These are phyloP conservation scores for Athelia sp. DNA, from an alignment of 1,284 basidiomycete species.

Conservation along the genomic window DNA sequence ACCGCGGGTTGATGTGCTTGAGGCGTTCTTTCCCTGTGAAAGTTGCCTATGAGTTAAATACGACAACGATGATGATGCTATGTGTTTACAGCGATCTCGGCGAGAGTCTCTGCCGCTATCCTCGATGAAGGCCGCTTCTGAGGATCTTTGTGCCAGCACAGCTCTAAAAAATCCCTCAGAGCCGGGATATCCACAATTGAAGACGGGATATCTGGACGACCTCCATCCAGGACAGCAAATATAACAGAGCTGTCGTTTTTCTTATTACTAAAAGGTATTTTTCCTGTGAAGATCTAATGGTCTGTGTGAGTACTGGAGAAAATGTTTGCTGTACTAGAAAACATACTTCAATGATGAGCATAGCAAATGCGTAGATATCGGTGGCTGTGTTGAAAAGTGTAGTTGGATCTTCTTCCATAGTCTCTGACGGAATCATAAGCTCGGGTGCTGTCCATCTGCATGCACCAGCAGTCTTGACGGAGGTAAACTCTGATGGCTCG, in stretches of 20 bases:
- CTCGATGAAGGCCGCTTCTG: conserved; percentile 7
- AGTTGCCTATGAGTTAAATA: too few species aligned
- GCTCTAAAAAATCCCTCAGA: conserved; percentile 9
- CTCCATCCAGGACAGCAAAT: conserved; percentile 11
- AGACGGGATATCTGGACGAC: conserved; percentile 13
- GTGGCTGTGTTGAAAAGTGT: conserved; percentile 9
- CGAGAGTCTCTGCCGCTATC: neutral
- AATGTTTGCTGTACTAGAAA: neutral
- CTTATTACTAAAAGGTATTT: conserved; percentile 12
- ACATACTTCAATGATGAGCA: conserved; percentile 19
- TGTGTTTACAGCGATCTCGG: too few species aligned
- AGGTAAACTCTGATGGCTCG: conserved; percentile 17
- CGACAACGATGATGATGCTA: too few species aligned
- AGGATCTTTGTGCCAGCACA: conserved; percentile 12
- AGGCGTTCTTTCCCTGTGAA: too few species aligned
- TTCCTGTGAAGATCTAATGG: conserved; percentile 13
- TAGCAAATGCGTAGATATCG: conserved; percentile 20
- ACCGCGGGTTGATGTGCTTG: too few species aligned
- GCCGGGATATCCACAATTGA: conserved; percentile 1
- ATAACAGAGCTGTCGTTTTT: conserved; percentile 15
- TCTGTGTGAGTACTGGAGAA: neutral
- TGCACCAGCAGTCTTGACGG: conserved; percentile 15
- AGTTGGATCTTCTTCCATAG: conserved; percentile 5
- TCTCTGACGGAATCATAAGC: conserved; percentile 13
- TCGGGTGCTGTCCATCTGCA: conserved; percentile 23